Percentiles rank a stretch among this genome's conserved stretches.
Conservation (phyloP, 371 early-diverging fungal genomes). For the Coemansia sp. region DNA sequence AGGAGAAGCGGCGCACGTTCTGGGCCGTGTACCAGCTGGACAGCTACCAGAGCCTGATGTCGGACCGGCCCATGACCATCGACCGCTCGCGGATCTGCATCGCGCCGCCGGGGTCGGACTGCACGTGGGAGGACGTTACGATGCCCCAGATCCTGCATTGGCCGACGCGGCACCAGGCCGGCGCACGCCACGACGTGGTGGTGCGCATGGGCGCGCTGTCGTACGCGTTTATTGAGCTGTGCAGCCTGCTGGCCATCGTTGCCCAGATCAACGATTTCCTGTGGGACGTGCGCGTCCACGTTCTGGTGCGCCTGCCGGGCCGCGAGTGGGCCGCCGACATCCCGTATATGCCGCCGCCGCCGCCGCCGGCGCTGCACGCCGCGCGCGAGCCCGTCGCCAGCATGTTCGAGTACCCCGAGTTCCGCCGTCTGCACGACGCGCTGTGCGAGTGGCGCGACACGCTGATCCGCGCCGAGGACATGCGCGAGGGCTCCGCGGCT, state of each 20-base stretch:
- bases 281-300: constrained; percentile 30
- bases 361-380: not conserved
- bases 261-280: constrained; percentile 36
- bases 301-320: constrained; percentile 8
- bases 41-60: constrained; percentile 43
- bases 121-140: constrained; percentile 42
- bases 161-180: constrained; percentile 36
- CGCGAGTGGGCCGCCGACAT: constrained; percentile 11
- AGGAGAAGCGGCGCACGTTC: constrained; percentile 43
- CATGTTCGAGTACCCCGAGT: constrained; percentile 23
- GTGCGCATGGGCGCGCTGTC: constrained; percentile 39
- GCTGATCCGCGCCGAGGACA: constrained; percentile 27
- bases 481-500: constrained; percentile 5
- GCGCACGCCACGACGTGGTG: constrained; percentile 12
- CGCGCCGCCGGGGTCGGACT: constrained; percentile 34
- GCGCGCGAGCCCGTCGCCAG: not conserved
- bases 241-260: constrained; percentile 22
- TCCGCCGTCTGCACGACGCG: constrained; percentile 5
- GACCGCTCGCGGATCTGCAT: constrained; percentile 33
- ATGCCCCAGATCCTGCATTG: constrained; percentile 44
- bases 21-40: constrained; percentile 48
- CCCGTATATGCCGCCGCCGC: not conserved
- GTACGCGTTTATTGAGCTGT: constrained; percentile 40
- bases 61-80: constrained; percentile 44
- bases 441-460: constrained; percentile 14